Evolutionary conservation across 257 asterid species (phyloP).

Genomic region (Przewalskia tangutica): DNA sequence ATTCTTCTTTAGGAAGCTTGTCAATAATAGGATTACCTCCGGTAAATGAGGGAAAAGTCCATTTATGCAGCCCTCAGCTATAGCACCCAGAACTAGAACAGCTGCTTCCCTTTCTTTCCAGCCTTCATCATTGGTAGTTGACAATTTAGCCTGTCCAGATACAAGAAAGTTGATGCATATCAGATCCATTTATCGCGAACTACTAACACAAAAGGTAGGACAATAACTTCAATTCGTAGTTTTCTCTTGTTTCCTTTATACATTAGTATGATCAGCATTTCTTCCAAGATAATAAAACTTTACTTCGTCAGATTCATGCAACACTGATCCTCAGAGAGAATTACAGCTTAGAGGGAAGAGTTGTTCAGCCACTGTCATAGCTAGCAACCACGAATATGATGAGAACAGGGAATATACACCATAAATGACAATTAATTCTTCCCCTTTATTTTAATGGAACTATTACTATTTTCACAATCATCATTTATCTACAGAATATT

Average conservation of each 20-base stretch:
- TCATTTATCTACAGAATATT: background rate
- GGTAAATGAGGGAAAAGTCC: slow-evolving; percentile 93
- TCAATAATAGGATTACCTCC: slow-evolving; percentile 34
- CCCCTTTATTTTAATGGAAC: background rate
- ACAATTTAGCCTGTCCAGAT: slow-evolving; percentile 56
- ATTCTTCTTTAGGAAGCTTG: background rate
- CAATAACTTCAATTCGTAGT: background rate
- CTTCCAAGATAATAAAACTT: background rate
- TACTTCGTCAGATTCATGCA: background rate
- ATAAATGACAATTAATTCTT: background rate
- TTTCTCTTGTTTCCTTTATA: background rate
- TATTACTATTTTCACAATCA: background rate
- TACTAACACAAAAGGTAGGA: background rate
- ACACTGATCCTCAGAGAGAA: background rate
- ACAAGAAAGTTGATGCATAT: background rate
- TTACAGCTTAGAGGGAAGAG: background rate
- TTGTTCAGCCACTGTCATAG: background rate
- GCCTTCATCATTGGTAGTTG: slow-evolving; percentile 61
- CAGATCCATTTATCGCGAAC: background rate
- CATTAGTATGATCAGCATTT: background rate
- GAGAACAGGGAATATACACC: background rate
- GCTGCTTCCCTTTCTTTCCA: slow-evolving; percentile 99
- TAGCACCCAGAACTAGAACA: slow-evolving; percentile 93
- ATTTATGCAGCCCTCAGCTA: slow-evolving; percentile 95
- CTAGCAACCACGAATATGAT: background rate